Conservation (phyloP, 768 basidiomycete genomes). For the Mycena venus region DNA sequence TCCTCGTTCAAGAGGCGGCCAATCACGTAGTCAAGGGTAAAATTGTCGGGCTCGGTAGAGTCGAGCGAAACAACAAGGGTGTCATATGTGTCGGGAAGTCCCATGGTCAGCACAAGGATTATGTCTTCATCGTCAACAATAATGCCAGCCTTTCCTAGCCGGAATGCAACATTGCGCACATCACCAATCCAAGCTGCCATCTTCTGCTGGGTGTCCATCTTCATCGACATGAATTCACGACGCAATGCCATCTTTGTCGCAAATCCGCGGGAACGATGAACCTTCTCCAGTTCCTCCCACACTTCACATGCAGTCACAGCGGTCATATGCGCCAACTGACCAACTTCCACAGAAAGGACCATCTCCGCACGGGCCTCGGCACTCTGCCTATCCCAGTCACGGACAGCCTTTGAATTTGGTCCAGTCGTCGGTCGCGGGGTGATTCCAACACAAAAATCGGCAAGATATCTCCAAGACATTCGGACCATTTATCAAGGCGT, state of each 20-base stretch:
- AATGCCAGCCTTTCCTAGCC: conserved; percentile 30
- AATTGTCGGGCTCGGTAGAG: background rate
- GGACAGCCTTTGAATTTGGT: conserved; percentile 7
- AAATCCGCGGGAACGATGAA: conserved; percentile 42
- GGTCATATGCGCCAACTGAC: conserved; percentile 38
- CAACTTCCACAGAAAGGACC: conserved; percentile 35
- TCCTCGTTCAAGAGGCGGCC: background rate
- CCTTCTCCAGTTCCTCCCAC: conserved; percentile 34
- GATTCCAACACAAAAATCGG: background rate
- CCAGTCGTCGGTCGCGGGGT: background rate
- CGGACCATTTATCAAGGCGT: too few relatives aligned
- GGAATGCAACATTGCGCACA: background rate
- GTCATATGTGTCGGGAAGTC: too few relatives aligned
- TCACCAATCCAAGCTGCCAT: background rate
- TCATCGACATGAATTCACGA: conserved; percentile 36
- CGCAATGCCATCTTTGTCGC: conserved; percentile 37
- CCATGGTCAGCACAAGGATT: too few relatives aligned
- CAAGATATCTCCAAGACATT: background rate
- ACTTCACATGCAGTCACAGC: conserved; percentile 25
- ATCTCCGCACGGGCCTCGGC: conserved; percentile 39
- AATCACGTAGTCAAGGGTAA: background rate
- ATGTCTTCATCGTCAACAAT: conserved; percentile 37
- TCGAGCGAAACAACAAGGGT: background rate
- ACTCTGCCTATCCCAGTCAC: conserved; percentile 23
- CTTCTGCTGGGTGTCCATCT: conserved; percentile 27